Percentiles rank a stretch among this genome's conserved stretches.
phyloP scores from a whole-genome alignment of 2,329 filamentous ascomycete species.

The Cercospora citrullina region DNA sequence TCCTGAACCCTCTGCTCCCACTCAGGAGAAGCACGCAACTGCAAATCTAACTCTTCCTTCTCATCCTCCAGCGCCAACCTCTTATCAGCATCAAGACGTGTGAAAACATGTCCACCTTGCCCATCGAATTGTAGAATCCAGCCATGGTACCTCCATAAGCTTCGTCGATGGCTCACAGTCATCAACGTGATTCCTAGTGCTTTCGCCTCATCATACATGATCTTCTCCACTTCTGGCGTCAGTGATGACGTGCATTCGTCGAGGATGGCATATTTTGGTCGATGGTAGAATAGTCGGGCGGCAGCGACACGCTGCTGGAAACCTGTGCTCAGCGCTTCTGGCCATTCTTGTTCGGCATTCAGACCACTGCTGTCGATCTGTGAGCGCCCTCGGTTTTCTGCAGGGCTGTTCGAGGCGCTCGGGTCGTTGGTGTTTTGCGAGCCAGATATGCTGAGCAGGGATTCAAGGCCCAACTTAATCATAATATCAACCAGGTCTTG shows the following conservation, averaged over 20 bases:
- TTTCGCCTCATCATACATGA: slow-evolving; percentile 98
- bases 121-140: slow-evolving; percentile 96
- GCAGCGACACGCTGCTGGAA: slow-evolving; percentile 96
- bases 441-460: slow-evolving; percentile 73
- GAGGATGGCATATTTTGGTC: slow-evolving; percentile 88
- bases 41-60: slow-evolving; percentile 87
- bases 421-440: slow-evolving; percentile 16
- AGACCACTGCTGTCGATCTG: slow-evolving; percentile 56
- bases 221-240: slow-evolving; percentile 89
- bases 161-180: slow-evolving; percentile 89
- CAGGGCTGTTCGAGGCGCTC: slow-evolving; percentile 18
- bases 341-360: slow-evolving; percentile 96
- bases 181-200: slow-evolving; percentile 88
- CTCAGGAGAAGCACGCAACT: slow-evolving; percentile 82
- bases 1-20: slow-evolving; percentile 82
- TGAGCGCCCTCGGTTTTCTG: slow-evolving; percentile 19
- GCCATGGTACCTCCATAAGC: slow-evolving; percentile 94
- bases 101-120: slow-evolving; percentile 88
- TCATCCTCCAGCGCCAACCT: slow-evolving; percentile 88
- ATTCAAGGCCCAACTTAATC: slow-evolving; percentile 75
- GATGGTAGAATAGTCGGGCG: slow-evolving; percentile 92
- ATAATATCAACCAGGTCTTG: slow-evolving; percentile 76
- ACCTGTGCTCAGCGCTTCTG: slow-evolving; percentile 86
- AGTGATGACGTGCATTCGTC: slow-evolving; percentile 96
- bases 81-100: slow-evolving; percentile 81